A percentile compares a stretch with the other conserved stretches of the same genome.
Evolutionary conservation across 768 basidiomycete genomes (phyloP).

Genomic region (Chalciporus piperatus): DNA sequence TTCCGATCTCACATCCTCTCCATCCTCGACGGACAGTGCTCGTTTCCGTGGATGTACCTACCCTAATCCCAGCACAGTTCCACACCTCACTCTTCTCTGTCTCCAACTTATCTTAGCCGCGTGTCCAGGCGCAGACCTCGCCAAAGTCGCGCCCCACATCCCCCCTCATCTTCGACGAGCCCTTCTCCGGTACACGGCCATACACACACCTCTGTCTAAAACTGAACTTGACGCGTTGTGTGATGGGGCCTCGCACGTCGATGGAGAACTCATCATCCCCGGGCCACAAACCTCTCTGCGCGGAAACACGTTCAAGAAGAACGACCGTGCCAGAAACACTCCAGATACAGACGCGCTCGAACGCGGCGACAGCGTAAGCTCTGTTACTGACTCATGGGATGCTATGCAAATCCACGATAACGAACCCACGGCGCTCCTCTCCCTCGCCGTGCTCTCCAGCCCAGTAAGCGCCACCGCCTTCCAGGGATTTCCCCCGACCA

Average conservation of each 20-base stretch:
- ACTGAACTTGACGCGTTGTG: constrained; percentile 50
- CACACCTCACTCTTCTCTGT: constrained; percentile 57
- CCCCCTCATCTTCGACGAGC: constrained; percentile 58
- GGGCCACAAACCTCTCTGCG: constrained; percentile 49
- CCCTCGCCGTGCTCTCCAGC: constrained; percentile 51
- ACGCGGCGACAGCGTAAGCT: constrained; percentile 1
- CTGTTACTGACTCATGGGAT: constrained; percentile 43
- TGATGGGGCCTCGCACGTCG: constrained; percentile 48
- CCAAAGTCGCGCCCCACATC: constrained; percentile 47
- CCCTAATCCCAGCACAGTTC: constrained; percentile 31
- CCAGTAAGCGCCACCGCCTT: constrained; percentile 43
- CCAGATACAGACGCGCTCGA: not conserved
- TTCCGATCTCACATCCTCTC: not conserved
- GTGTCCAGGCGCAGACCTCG: constrained; percentile 43
- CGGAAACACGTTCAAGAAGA: constrained; percentile 40
- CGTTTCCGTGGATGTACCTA: constrained; percentile 10
- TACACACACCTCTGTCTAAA: constrained; percentile 53
- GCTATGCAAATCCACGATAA: constrained; percentile 22
- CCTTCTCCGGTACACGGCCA: constrained; percentile 55
- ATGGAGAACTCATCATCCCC: constrained; percentile 64
- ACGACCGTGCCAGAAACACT: not conserved
- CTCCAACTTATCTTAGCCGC: constrained; percentile 44
- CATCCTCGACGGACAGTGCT: not conserved
- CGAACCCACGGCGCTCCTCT: constrained; percentile 38
- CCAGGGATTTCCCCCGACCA: constrained; percentile 57